A percentile compares a stretch with the other conserved stretches of the same genome.
Conservation (phyloP, 176 grass and related monocot genomes). For the Alopecurus myosuroides region DNA sequence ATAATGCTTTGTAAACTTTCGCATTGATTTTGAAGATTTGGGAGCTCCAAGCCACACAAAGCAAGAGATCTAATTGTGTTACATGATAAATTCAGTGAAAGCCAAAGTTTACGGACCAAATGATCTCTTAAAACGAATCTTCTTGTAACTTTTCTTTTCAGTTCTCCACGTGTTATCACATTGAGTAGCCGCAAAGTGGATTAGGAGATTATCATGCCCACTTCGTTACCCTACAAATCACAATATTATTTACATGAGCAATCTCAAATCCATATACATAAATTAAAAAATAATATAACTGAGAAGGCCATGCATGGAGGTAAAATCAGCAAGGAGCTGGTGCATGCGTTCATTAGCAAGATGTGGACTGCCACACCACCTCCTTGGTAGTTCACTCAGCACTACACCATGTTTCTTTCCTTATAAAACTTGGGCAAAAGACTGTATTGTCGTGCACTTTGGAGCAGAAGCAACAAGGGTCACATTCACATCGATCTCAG, state of each 20-base stretch:
- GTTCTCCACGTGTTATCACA: constrained; percentile 30
- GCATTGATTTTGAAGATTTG: not conserved
- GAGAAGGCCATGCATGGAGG: constrained; percentile 3
- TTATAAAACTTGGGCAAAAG: constrained; percentile 23
- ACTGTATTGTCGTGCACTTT: constrained; percentile 47
- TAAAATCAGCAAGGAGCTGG: not conserved
- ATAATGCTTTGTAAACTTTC: not conserved
- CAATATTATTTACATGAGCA: not conserved
- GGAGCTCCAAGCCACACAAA: not conserved
- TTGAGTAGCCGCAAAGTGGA: constrained; percentile 33
- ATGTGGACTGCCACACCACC: constrained; percentile 48
- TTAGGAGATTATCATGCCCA: constrained; percentile 20
- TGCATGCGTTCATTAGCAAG: constrained; percentile 23
- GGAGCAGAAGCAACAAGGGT: constrained; percentile 29
- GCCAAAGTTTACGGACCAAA: constrained; percentile 47
- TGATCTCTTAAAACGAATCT: constrained; percentile 23
- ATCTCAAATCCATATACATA: constrained; percentile 9
- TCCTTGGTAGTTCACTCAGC: constrained; percentile 37
- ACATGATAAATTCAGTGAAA: constrained; percentile 24
- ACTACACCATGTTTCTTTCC: constrained; percentile 49
- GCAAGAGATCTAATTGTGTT: constrained; percentile 20
- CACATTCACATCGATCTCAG: constrained; percentile 31
- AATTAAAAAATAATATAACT: not conserved
- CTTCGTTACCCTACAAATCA: constrained; percentile 13
- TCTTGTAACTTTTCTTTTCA: not conserved